These are phyloP conservation scores for Mortierella sp. DNA, from an alignment of 371 early-diverging fungal genomes.

Conservation along the genomic window DNA sequence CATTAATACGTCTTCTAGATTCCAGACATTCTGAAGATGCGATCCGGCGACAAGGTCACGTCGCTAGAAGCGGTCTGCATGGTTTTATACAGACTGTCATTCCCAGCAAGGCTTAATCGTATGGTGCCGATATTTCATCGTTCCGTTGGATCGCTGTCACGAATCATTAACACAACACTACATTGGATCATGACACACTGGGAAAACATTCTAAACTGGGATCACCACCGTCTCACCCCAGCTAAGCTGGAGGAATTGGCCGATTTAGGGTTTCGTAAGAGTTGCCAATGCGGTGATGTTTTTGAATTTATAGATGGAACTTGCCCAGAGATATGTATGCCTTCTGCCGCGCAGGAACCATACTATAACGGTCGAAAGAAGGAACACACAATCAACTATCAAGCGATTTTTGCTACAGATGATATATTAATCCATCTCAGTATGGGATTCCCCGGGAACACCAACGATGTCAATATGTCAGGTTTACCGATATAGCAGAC, in stretches of 20 bases:
- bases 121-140: background rate
- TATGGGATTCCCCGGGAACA: background rate
- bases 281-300: slow-evolving; percentile 7
- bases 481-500: background rate
- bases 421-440: slow-evolving; percentile 11
- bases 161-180: background rate
- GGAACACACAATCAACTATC: slow-evolving; percentile 9
- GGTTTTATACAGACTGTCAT: background rate
- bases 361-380: slow-evolving; percentile 14
- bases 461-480: slow-evolving; percentile 8
- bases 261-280: too few relatives aligned
- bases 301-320: slow-evolving; percentile 15
- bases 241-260: too few relatives aligned
- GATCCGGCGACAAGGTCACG: too few relatives aligned
- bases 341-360: background rate
- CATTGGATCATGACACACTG: background rate
- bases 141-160: background rate
- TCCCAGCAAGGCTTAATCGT: background rate
- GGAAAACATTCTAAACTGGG: background rate
- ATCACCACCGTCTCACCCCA: background rate
- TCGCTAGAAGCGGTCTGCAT: slow-evolving; percentile 1
- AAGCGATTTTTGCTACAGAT: slow-evolving; percentile 12
- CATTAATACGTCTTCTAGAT: too few relatives aligned
- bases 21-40: too few relatives aligned
- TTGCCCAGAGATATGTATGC: slow-evolving; percentile 2